Conservation (phyloP, 2,329 filamentous ascomycete genomes). For the Cytospora schulzeri region DNA sequence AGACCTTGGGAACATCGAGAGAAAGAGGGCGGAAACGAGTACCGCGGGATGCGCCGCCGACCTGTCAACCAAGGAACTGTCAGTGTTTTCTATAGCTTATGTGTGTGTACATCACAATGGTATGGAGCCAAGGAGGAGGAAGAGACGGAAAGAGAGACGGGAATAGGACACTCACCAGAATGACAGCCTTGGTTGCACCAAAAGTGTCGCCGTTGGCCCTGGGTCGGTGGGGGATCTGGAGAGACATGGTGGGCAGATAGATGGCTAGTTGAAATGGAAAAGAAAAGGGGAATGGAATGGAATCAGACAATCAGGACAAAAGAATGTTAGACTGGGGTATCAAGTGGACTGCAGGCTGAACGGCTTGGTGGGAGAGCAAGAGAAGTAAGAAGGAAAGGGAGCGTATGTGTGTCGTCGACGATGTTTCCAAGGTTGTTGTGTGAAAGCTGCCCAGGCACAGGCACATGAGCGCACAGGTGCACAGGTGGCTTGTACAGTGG, state of each 20-base stretch:
- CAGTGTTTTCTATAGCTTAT: conserved; percentile 21
- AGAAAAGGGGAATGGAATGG: not conserved
- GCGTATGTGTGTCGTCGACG: not conserved
- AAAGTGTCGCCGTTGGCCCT: conserved; percentile 48
- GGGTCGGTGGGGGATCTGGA: conserved; percentile 57
- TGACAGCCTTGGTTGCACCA: conserved; percentile 86
- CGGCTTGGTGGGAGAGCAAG: not conserved
- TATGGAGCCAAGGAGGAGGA: not conserved
- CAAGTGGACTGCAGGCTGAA: not conserved
- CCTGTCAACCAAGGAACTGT: conserved; percentile 53
- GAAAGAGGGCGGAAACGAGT: conserved; percentile 94
- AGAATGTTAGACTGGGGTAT: not conserved
- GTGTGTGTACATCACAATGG: not conserved
- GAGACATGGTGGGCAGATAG: conserved; percentile 47
- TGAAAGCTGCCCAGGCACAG: conserved; percentile 4
- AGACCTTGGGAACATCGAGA: conserved; percentile 91
- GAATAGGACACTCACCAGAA: conserved; percentile 68
- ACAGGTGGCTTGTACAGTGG: not conserved
- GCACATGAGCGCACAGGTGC: too few species aligned
- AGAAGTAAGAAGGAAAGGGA: not conserved
- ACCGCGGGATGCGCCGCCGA: conserved; percentile 92
- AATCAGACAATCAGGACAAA: not conserved
- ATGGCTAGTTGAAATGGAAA: not conserved
- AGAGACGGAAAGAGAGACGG: not conserved
- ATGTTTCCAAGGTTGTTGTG: not conserved